Percentiles rank a stretch among this genome's conserved stretches.
Evolutionary conservation across 2,329 filamentous ascomycete species (phyloP).

Genomic region (Penicillium sp.): DNA sequence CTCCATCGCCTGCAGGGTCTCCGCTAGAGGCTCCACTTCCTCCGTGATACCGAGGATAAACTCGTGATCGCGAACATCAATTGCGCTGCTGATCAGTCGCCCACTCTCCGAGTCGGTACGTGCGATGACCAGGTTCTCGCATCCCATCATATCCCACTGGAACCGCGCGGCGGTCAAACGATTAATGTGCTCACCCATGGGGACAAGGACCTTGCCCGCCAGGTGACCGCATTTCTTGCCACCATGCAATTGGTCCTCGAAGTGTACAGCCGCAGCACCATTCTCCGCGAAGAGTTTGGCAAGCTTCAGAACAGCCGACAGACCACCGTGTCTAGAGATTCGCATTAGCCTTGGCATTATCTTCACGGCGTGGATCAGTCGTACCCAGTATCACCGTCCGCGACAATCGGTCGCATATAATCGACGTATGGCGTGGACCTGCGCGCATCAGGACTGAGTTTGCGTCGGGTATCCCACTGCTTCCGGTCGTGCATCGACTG

Average conservation of each 20-base stretch:
- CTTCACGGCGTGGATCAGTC: conserved; percentile 10
- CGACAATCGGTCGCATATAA: conserved; percentile 92
- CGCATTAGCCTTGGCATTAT: conserved; percentile 7
- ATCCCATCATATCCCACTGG: conserved; percentile 98
- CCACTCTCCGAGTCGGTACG: conserved; percentile 95
- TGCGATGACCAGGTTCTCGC: conserved; percentile 91
- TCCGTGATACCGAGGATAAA: conserved; percentile 90
- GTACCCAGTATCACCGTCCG: conserved; percentile 88
- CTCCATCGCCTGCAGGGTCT: conserved; percentile 91
- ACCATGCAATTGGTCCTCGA: conserved; percentile 96
- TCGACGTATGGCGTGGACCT: conserved; percentile 80
- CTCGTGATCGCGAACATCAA: conserved; percentile 94
- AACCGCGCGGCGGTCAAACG: conserved; percentile 88
- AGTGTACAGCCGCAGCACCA: conserved; percentile 93
- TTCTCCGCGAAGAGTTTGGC: conserved; percentile 98
- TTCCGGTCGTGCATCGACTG: conserved; percentile 97
- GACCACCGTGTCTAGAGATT: conserved; percentile 72
- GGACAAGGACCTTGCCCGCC: conserved; percentile 93
- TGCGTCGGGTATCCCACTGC: conserved; percentile 84
- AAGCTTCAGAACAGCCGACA: conserved; percentile 91
- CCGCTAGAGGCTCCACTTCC: conserved; percentile 78
- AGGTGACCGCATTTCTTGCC: conserved; percentile 98
- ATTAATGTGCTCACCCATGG: conserved; percentile 94
- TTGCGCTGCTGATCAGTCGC: conserved; percentile 83
- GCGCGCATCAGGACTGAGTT: conserved; percentile 74